A percentile compares a stretch with the other conserved stretches of the same genome.
Evolutionary conservation across 1,284 basidiomycete species (phyloP).

Genomic region (Rhodofomes roseus): DNA sequence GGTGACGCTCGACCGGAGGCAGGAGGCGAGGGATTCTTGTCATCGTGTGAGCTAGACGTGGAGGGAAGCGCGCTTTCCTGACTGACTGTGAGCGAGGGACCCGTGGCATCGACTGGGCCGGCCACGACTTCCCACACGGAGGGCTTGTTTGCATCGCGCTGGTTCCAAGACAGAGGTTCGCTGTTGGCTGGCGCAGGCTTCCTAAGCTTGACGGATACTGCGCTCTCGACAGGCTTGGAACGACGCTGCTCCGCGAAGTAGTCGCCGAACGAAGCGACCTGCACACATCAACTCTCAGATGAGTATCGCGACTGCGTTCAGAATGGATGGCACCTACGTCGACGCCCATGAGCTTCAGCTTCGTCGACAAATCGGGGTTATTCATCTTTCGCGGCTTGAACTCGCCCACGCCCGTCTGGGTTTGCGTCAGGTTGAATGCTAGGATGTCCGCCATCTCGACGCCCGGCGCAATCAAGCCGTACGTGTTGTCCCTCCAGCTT

Average conservation of each 20-base stretch:
- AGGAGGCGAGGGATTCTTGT: slow-evolving; percentile 8
- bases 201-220: slow-evolving; percentile 2
- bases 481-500: slow-evolving; percentile 63
- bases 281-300: neutral
- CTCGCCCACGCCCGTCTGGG: slow-evolving; percentile 36
- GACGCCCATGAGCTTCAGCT: slow-evolving; percentile 72
- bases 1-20: neutral
- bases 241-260: slow-evolving; percentile 62
- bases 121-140: slow-evolving; percentile 16
- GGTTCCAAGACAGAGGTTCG: slow-evolving; percentile 11
- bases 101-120: neutral
- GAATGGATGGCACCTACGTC: slow-evolving; percentile 40
- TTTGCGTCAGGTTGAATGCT: slow-evolving; percentile 68
- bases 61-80: neutral
- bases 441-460: slow-evolving; percentile 77
- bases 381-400: slow-evolving; percentile 56
- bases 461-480: slow-evolving; percentile 70
- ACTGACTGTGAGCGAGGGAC: neutral
- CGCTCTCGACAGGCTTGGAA: slow-evolving; percentile 7
- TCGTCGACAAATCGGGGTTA: slow-evolving; percentile 58
- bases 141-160: slow-evolving; percentile 10
- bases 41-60: neutral
- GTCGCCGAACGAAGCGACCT: slow-evolving; percentile 73
- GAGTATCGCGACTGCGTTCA: neutral
- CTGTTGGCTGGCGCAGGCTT: slow-evolving; percentile 6